These are phyloP conservation scores for Plasmodium ovale DNA, from an alignment of 169 alveolate genomes.

Conservation along the genomic window DNA sequence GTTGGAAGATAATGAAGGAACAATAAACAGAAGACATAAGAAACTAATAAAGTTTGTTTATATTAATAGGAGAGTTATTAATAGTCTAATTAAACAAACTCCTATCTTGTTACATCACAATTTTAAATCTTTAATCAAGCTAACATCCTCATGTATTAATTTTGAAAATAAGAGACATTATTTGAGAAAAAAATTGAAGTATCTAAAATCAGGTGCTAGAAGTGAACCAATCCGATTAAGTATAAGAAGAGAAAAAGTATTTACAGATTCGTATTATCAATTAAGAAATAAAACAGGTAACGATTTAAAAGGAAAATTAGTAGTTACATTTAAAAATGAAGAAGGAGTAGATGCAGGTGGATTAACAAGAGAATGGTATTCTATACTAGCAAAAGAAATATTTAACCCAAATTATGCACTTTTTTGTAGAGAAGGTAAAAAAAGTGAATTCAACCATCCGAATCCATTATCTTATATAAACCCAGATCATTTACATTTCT, in stretches of 20 bases:
- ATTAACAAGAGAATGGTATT: slow-evolving; percentile 98
- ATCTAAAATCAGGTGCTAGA: slow-evolving; percentile 80
- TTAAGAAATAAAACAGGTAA: slow-evolving; percentile 91
- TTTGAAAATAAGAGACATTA: slow-evolving; percentile 97
- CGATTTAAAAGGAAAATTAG: slow-evolving; percentile 95
- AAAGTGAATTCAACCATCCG: slow-evolving; percentile 96
- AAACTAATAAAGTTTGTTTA: slow-evolving; percentile 79
- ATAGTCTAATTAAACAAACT: slow-evolving; percentile 86
- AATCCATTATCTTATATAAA: slow-evolving; percentile 95
- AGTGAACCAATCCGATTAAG: slow-evolving; percentile 88
- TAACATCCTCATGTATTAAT: slow-evolving; percentile 94
- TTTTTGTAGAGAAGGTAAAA: slow-evolving; percentile 92
- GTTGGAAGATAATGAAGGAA: slow-evolving; percentile 57
- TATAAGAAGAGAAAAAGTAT: slow-evolving; percentile 96
- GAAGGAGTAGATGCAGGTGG: slow-evolving; percentile 99
- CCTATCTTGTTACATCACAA: slow-evolving; percentile 88
- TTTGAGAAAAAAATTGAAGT: slow-evolving; percentile 93
- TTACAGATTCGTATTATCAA: slow-evolving; percentile 95
- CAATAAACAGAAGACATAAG: slow-evolving; percentile 74
- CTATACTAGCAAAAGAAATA: slow-evolving; percentile 97
- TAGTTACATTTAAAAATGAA: slow-evolving; percentile 96
- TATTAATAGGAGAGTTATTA: slow-evolving; percentile 80
- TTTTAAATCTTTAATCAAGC: slow-evolving; percentile 86
- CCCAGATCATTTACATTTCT: slow-evolving; percentile 96
- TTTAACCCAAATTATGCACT: slow-evolving; percentile 98